Evolutionary conservation across 495 filamentous ascomycete genomes (phyloP), one percentile per base, ranked within the genome.

Genomic region (Venustampulla echinocandica): DNA sequence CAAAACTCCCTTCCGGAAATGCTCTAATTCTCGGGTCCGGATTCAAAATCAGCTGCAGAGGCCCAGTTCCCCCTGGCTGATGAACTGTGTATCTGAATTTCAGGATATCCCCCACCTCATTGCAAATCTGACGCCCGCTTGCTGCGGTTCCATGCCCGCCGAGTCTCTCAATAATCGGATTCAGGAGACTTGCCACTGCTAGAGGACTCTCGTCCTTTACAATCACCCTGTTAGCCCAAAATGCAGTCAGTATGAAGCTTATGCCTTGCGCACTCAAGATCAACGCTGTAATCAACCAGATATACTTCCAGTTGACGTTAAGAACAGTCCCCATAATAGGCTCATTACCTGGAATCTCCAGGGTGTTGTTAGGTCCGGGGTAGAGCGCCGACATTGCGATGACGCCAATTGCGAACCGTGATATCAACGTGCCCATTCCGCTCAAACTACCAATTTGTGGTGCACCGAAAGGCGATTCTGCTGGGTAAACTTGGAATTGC

Each of bases 401-500:
- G 4, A 35, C 42, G 2, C 42, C 42, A 45, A 45, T 45, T 5
- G 42, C 10, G 22, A 45, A 45, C 28, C 20, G 20, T 3, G 27
- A 17, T 11, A 45, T 45, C 14, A 34, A 13, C 4, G 4, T 9
- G 10, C 42, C 42, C 42, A 45, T 34, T 4, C 22, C 22, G 15
- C 22, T 18, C 6, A 13, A 11, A 35, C 27, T 23, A 4, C 42
- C 42, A 10, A 33, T 33, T 25, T 45, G 42, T 13, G 42, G 42
- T 3, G 5, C 19, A n/a, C 42, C 42, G 19, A 5, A 45, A 2
- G 19, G 2, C 15, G 42, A 34, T 21, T 45, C 42, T 17, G 25
- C 23, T 4, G 42, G 42, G 15, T 45, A 45, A 5, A 35, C 28
- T 15, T 45, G 42, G 28, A 21, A 45, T 35, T 45, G 42, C 11